Base-by-base conservation (phyloP, 2,329 filamentous ascomycete genomes). In the Cladosporium sp. region DNA sequence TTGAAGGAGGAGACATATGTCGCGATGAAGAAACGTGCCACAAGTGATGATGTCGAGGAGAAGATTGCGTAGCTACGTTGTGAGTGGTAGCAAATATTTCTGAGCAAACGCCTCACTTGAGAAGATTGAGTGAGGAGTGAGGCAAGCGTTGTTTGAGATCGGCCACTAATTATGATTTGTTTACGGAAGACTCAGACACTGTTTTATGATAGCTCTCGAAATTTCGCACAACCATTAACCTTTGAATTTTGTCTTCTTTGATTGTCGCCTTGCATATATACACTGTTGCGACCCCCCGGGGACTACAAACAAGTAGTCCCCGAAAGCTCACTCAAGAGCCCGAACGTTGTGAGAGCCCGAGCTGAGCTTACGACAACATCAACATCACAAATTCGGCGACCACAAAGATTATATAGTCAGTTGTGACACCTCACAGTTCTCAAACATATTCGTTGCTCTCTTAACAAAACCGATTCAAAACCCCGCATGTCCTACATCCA, bases 1-100 rank as follows among this genome's bases (percentile, higher is more conserved):
- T 26, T 59, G 31, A 37, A 29, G 33, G 63, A 65, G 46, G 37
- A 59, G 44, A 65, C 63, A 2, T 35, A 50, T 21, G 56, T 65
- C 6, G 31, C n/a, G 23, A 60, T 65, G 49, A 52, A 40, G 46
- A 52, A 55, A 44, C 21, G 21, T 6, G 57, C 7, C 7, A 21
- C 8, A 26, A 44, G 6, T 3, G 56, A 23, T 46, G 40, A 1
- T n/a, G 1, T 5, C 21, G 40, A 46, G 11, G 40, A 12, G n/a
- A 46, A 46, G 40, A 21, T 11, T 46, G 40, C 8, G 40, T 46
- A 46, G 40, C n/a, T 46, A 12, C 0, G 40, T 23, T 8, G 40
- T n/a, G 40, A 21, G 5, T 2, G 2, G 18, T 10, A 44, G 37
- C 40, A 46, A 46, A 5, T 7, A 10, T n/a, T 46, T 12, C 16